These are phyloP conservation scores for Chaetomiaceae sp. DNA, from an alignment of 2,329 filamentous ascomycete species.

Conservation along the genomic window DNA sequence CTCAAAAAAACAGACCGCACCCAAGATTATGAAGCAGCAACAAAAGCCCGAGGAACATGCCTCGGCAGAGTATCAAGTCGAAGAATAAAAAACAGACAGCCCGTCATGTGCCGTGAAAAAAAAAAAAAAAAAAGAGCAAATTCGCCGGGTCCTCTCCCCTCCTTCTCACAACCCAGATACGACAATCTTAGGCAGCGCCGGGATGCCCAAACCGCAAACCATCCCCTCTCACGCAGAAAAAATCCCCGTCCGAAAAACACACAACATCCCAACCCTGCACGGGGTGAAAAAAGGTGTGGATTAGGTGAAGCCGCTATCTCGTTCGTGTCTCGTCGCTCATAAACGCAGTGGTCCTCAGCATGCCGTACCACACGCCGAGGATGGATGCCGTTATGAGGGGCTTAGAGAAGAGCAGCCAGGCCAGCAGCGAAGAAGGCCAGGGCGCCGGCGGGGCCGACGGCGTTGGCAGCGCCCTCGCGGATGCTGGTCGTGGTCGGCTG, in stretches of 20 bases:
- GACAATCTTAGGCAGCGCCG: too few species aligned
- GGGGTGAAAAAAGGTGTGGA: conserved; percentile 3
- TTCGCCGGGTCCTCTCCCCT: too few species aligned
- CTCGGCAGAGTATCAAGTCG: conserved; percentile 7
- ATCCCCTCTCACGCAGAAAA: too few species aligned
- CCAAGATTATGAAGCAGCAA: not conserved
- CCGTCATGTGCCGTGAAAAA: not conserved
- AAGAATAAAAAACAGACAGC: conserved; percentile 1
- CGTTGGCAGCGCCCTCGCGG: conserved; percentile 29
- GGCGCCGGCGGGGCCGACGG: conserved; percentile 30
- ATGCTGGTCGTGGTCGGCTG: conserved; percentile 24
- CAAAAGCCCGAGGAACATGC: not conserved
- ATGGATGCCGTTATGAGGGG: conserved; percentile 22
- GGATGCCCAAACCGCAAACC: too few species aligned
- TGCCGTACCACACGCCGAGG: conserved; percentile 8
- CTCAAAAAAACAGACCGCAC: not conserved
- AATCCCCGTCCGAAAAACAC: conserved; percentile 9
- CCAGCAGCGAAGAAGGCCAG: conserved; percentile 28
- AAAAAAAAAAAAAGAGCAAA: too few species aligned
- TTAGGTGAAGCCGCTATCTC: conserved; percentile 3
- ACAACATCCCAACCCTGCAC: conserved; percentile 23
- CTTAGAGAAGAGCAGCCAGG: conserved; percentile 28
- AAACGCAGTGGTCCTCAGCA: conserved; percentile 16
- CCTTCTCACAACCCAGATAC: not conserved
- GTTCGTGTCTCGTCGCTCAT: conserved; percentile 25